These are phyloP conservation scores for Pulchroboletus neoregius DNA, from an alignment of 1,284 basidiomycete genomes.

Conservation along the genomic window DNA sequence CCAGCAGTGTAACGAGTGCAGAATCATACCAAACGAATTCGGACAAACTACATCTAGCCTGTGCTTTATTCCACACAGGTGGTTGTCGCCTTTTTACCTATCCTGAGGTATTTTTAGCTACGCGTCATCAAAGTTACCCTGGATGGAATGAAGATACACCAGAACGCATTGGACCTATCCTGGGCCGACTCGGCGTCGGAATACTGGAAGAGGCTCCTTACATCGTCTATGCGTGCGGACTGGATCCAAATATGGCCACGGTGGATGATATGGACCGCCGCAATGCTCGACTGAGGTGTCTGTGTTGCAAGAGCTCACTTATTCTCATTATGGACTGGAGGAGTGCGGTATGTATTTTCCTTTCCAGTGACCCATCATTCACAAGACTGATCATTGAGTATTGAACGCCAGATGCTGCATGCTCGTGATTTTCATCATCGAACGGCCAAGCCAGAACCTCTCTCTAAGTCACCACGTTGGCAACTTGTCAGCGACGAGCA, in stretches of 20 bases:
- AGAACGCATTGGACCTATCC: background rate
- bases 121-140: no score
- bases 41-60: conserved; percentile 6
- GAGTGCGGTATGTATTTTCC: conserved; percentile 8
- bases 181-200: background rate
- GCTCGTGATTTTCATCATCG: no score
- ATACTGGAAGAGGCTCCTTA: conserved; percentile 4
- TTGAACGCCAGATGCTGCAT: conserved; percentile 5
- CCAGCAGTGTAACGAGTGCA: background rate
- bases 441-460: no score
- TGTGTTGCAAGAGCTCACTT: background rate
- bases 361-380: background rate
- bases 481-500: conserved; percentile 4
- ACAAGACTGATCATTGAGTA: background rate
- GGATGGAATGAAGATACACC: no score
- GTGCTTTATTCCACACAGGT: conserved; percentile 2
- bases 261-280: conserved; percentile 13
- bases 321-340: conserved; percentile 3
- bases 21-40: background rate
- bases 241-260: conserved; percentile 16
- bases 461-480: conserved; percentile 3
- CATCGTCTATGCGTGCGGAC: conserved; percentile 7
- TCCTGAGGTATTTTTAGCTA: background rate
- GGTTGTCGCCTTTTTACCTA: background rate
- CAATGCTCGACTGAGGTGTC: conserved; percentile 7